Base-by-base conservation (phyloP, 2,329 filamentous ascomycete species). In the Sclerotinia minor region DNA sequence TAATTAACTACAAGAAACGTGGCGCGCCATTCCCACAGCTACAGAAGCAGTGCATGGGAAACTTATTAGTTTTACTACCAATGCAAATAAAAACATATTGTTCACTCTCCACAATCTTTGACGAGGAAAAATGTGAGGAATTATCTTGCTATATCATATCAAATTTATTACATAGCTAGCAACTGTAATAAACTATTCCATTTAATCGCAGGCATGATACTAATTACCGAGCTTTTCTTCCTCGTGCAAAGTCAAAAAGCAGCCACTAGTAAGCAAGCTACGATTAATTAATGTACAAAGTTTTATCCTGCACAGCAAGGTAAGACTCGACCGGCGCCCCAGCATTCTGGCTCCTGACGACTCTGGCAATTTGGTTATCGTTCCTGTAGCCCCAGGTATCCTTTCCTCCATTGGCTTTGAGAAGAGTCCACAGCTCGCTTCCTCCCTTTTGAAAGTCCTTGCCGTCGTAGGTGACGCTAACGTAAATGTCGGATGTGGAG, bases 401-500 rank as follows among this genome's bases (percentile, higher is more conserved):
- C 15, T 13, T 17, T 7, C 53, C 64, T 29, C 64, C 64, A 9
- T 65, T 65, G 44, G 52, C 64, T 21, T 38, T 32, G 13, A 65
- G 26, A 35, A 8, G 0, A 6, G 2, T 5, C 64, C 64, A 65
- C 3, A 1, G 1, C 41, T 57, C 50, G 9, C 64, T 55, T 38
- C 64, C 64, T 29, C 64, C 64, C 19, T 65, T 65, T 58, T 65
- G 64, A 15, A 65, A 58, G 29, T 65, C 64, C 2, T 13, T 19
- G 4, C 64, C 53, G 49, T 49, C 0, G 29, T 44, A 44, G n/a
- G 64, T 65, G 52, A 65, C 52, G 26, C 52, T 57, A 41, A 65
- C 64, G 6, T 21, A 55, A 49, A 65, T 8, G 2, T 57, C 53
- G 0, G 24, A 1, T 6, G 32, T 35, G 26, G 64, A 49, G 29